Evolutionary conservation across 768 basidiomycete species (phyloP), one percentile per base, ranked within the genome.

Genomic region (Lactifluus pinguis): DNA sequence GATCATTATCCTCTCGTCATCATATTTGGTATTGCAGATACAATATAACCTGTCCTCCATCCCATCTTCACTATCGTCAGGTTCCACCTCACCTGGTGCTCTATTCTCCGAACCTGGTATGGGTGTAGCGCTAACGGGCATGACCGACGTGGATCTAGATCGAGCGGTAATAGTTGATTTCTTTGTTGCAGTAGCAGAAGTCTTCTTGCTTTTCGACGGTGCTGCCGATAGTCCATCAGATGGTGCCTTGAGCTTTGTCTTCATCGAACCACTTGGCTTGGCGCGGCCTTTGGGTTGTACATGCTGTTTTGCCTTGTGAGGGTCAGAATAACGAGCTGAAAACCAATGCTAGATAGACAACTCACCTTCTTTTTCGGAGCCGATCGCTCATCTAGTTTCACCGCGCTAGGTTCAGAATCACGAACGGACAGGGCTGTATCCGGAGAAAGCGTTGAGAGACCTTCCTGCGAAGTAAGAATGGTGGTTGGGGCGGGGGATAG

Each of bases 1-100:
- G 71, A 95, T 93, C 93, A 95, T 95, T 62, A 87, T 80, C 54
- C 82, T 78, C 69, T 92, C 89, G 70, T 92, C 88, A 65, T 95
- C 89, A 65, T 95, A 95, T 65, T 77, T 81, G 21, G 87, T 89
- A 73, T 89, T 83, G 76, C 93, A 97, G 14, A 95, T 76, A 68
- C 93, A 95, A 68, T 95, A 95, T 53, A 93, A 72, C 71, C 87
- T 85, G 67, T 88, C 85, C 66, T 89, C 79, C 49, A 66, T 70
- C 34, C 67, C 72, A n/a, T 75, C 71, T 14, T 72, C 73, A n/a
- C 74, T 77, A 14, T 76, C 71, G 56, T 76, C 75, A 38, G 41
- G 56, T 39, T 69, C 74, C 30, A 73, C 72, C 30, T 68, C 70
- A 30, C 59, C 67, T 41, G 68, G 64, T 5, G 74, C 72, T 21